Base-by-base conservation (phyloP, 2,329 filamentous ascomycete genomes). In the Didymella segeticola region DNA sequence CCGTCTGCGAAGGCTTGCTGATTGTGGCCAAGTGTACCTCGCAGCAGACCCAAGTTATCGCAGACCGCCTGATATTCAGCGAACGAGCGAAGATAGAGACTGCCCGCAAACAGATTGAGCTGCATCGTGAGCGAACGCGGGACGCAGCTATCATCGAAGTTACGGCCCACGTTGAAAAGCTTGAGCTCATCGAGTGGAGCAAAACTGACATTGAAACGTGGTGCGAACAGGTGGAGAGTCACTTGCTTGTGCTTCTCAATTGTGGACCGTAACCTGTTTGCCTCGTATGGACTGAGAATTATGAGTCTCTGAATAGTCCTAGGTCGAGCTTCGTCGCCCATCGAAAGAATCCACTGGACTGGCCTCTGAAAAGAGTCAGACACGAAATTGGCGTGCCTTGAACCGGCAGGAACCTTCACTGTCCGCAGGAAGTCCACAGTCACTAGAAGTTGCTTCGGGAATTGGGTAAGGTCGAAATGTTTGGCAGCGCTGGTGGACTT, bases 101-200 rank as follows among this genome's bases (percentile, higher is more conserved):
- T 86, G 0, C 88, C 89, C 0, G 89, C 78, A 48, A 91, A 90
- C 0, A 91, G 71, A 36, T 88, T 87, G 0, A 91, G 77, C 50
- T 84, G 77, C 0, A 77, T 71, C 0, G 74, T 67, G 0, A 83
- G 63, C 0, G 49, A 64, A 9, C 61, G 67, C 11, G 59, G 64
- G 4, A 68, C 49, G 7, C 23, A 27, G 2, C 5, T 11, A 1
- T 53, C 22, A 0, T 39, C 55, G 17, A 62, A 57, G 0, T 1
- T 6, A 2, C 57, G 53, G 0, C 67, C 76, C 1, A 79, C 49
- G 1, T 69, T 75, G 61, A 77, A 82, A 1, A 85, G 71, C 1
- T 70, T 53, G 0, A 87, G 70, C 0, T 64, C 43, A 38, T 86
- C 81, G 0, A 86, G 66, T 7, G 63, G 31, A 4, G 2, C 77